Conservation (phyloP, 2,329 filamentous ascomycete species). For the Colletotrichum melonis region DNA sequence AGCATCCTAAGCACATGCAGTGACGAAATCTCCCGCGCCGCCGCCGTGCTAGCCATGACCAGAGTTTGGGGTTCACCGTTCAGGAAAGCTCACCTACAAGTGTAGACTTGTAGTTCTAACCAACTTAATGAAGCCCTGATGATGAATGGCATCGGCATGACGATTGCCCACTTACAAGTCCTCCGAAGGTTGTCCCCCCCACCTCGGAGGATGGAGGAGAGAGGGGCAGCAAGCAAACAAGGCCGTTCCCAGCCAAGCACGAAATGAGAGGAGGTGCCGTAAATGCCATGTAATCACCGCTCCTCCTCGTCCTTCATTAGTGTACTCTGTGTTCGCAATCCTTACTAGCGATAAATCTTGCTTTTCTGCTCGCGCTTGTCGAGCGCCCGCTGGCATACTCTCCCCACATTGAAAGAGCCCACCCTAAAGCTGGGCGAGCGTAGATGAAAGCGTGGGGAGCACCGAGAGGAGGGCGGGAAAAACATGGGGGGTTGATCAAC, state of each 20-base stretch:
- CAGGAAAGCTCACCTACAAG: neutral
- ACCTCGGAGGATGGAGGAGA: neutral
- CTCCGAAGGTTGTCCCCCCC: neutral
- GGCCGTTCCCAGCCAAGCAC: neutral
- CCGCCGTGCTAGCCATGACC: neutral
- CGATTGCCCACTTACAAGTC: neutral
- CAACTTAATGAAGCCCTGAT: too few species aligned
- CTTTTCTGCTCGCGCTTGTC: neutral
- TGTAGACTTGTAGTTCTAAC: too few species aligned
- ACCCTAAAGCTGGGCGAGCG: too few species aligned
- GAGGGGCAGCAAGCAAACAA: neutral
- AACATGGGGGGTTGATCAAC: neutral
- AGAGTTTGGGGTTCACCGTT: neutral
- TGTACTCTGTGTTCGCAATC: neutral
- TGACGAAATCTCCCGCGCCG: neutral
- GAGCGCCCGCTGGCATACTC: neutral
- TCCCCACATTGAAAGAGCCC: too few species aligned
- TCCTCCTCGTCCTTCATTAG: neutral
- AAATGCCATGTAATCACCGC: conserved; percentile 21
- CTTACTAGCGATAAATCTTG: neutral
- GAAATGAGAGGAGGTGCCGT: conserved; percentile 31
- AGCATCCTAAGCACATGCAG: neutral
- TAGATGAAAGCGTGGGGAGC: neutral
- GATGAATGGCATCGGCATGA: neutral
- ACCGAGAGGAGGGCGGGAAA: neutral